phyloP scores from a whole-genome alignment of 805 yeast species.

The Cyberlindnera veronae region DNA sequence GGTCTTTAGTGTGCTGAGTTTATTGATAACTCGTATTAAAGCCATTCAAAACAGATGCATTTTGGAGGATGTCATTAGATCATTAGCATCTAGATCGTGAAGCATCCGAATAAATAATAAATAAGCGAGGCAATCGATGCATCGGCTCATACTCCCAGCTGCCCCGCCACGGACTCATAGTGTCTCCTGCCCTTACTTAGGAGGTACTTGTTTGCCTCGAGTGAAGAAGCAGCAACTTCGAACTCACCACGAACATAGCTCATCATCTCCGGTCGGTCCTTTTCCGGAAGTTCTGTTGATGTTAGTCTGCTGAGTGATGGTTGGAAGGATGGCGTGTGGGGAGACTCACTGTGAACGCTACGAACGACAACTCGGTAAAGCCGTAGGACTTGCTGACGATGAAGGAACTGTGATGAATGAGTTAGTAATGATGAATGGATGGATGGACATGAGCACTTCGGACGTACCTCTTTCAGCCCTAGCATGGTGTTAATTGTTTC shows the following conservation, averaged over 20 bases:
- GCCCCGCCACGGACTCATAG: slow-evolving; percentile 10
- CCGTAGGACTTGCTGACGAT: slow-evolving; percentile 14
- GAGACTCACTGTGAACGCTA: slow-evolving; percentile 12
- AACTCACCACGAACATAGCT: slow-evolving; percentile 9
- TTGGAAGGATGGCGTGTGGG: not conserved
- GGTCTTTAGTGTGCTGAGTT: too few relatives aligned
- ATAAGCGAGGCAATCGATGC: too few relatives aligned
- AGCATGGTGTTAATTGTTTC: not conserved
- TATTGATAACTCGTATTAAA: too few relatives aligned
- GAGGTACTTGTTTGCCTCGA: slow-evolving; percentile 13
- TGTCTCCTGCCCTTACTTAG: slow-evolving; percentile 10
- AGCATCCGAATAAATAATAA: too few relatives aligned
- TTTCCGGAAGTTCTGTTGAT: slow-evolving; percentile 7
- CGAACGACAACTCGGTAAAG: slow-evolving; percentile 15
- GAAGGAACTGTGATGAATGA: slow-evolving; percentile 19
- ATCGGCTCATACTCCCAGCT: slow-evolving; percentile 11
- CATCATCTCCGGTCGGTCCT: slow-evolving; percentile 4
- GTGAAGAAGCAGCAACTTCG: slow-evolving; percentile 1
- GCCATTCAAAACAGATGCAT: too few relatives aligned
- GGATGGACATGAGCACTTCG: too few relatives aligned
- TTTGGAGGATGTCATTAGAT: too few relatives aligned
- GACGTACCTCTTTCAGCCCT: slow-evolving; percentile 12
- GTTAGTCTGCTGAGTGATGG: not conserved
- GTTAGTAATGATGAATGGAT: too few relatives aligned
- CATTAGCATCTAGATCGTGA: too few relatives aligned